phyloP scores from a whole-genome alignment of 768 basidiomycete genomes.

The Rhodotorula taiwanensis region DNA sequence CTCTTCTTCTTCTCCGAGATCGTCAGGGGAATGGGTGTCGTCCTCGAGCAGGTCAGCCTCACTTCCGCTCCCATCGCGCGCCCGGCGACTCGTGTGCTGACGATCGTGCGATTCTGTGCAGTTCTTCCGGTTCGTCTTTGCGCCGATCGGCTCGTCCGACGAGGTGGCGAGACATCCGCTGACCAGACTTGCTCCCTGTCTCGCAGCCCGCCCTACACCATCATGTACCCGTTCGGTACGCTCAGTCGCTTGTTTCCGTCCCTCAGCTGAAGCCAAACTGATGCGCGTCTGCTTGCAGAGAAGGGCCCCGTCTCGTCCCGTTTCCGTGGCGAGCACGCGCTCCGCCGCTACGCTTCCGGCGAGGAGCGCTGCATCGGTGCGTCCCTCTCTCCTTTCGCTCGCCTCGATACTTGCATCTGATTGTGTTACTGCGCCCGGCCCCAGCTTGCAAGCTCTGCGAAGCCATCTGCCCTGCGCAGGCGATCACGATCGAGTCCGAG shows the following conservation, averaged over 20 bases:
- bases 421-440: too few relatives aligned
- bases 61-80: background rate
- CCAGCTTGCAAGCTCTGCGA: constrained; percentile 97
- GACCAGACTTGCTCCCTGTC: constrained; percentile 54
- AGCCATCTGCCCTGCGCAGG: constrained; percentile 98
- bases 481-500: constrained; percentile 98
- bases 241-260: too few relatives aligned
- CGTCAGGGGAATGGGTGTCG: constrained; percentile 96
- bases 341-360: constrained; percentile 91
- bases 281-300: too few relatives aligned
- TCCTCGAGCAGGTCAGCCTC: constrained; percentile 49
- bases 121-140: constrained; percentile 40
- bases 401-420: background rate
- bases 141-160: background rate
- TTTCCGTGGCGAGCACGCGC: constrained; percentile 96
- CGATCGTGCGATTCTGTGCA: background rate
- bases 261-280: too few relatives aligned
- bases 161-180: background rate
- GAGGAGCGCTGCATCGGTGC: constrained; percentile 97
- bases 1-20: constrained; percentile 99
- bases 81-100: background rate
- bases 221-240: constrained; percentile 41
- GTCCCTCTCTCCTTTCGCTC: constrained; percentile 42
- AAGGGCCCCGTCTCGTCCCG: constrained; percentile 96
- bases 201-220: constrained; percentile 90